Percentiles rank a stretch among this genome's conserved stretches.
Conservation (phyloP, 306 rosid species). For the Acacia confusa region DNA sequence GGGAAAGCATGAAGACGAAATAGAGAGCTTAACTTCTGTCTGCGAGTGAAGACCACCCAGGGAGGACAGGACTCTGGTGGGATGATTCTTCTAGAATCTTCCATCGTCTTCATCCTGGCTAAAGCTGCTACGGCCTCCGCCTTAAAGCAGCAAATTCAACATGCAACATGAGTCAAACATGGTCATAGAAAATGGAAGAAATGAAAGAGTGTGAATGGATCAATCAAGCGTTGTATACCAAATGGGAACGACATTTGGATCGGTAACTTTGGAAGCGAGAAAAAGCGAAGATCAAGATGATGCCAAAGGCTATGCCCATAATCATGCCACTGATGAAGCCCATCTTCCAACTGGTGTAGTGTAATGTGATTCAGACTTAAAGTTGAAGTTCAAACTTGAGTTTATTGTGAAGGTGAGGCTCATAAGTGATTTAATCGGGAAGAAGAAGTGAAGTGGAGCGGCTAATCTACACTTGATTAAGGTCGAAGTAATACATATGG, state of each 20-base stretch:
- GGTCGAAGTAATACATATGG: background rate
- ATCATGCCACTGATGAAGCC: slow-evolving; percentile 61
- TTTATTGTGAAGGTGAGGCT: background rate
- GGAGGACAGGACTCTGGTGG: slow-evolving; percentile 64
- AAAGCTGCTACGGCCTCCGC: slow-evolving; percentile 64
- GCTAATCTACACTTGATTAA: background rate
- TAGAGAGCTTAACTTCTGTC: slow-evolving; percentile 74
- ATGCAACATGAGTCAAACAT: background rate
- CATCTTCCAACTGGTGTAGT: slow-evolving; percentile 38
- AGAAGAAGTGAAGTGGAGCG: slow-evolving; percentile 1
- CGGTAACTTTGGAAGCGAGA: slow-evolving; percentile 58
- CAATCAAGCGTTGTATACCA: slow-evolving; percentile 43
- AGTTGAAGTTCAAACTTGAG: background rate
- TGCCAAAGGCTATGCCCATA: slow-evolving; percentile 65
- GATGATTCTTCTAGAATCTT: slow-evolving; percentile 71
- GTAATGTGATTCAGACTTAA: background rate
- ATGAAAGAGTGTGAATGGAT: background rate
- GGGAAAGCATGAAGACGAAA: background rate
- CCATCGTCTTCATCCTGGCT: slow-evolving; percentile 85
- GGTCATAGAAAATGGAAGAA: background rate
- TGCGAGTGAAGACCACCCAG: slow-evolving; percentile 77
- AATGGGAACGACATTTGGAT: slow-evolving; percentile 63
- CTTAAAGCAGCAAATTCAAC: slow-evolving; percentile 36
- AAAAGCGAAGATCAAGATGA: slow-evolving; percentile 55
- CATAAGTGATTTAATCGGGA: slow-evolving; percentile 2